Conservation (phyloP, 2,329 filamentous ascomycete genomes). For the Fusarium nygamai region DNA sequence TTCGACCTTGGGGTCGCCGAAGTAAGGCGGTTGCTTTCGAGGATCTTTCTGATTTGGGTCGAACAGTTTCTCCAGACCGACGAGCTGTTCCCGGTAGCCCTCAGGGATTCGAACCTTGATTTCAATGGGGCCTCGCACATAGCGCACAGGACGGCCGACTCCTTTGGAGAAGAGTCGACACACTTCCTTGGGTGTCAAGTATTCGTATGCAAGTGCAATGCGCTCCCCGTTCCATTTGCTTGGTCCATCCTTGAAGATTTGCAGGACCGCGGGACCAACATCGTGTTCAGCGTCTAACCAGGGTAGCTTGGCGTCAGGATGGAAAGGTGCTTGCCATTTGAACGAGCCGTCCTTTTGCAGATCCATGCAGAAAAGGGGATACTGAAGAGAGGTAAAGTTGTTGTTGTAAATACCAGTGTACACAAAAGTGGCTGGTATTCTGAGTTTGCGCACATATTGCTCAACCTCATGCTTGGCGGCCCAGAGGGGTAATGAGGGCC, state of each 20-base stretch:
- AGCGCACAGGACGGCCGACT: conserved; percentile 79
- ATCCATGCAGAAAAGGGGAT: conserved; percentile 96
- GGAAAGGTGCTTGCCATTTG: conserved; percentile 92
- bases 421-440: conserved; percentile 88
- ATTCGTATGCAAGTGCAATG: conserved; percentile 90
- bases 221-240: conserved; percentile 82
- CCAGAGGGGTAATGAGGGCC: conserved; percentile 91
- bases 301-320: conserved; percentile 86
- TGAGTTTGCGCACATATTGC: conserved; percentile 85
- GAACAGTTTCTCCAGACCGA: conserved; percentile 72
- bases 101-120: conserved; percentile 86
- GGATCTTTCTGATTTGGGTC: conserved; percentile 60
- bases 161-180: conserved; percentile 83
- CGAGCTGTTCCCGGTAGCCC: conserved; percentile 89
- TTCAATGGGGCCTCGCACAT: conserved; percentile 81
- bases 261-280: conserved; percentile 88
- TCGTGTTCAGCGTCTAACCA: conserved; percentile 98
- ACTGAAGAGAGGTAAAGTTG: conserved; percentile 93
- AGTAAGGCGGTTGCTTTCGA: conserved; percentile 70
- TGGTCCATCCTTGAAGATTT: conserved; percentile 94
- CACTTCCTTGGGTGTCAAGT: conserved; percentile 83
- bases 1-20: conserved; percentile 67
- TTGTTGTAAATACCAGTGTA: conserved; percentile 99
- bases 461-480: conserved; percentile 92
- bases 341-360: conserved; percentile 86